Conservation (phyloP, 192 early-diverging fungal genomes). For the Glomus cerebriforme region DNA sequence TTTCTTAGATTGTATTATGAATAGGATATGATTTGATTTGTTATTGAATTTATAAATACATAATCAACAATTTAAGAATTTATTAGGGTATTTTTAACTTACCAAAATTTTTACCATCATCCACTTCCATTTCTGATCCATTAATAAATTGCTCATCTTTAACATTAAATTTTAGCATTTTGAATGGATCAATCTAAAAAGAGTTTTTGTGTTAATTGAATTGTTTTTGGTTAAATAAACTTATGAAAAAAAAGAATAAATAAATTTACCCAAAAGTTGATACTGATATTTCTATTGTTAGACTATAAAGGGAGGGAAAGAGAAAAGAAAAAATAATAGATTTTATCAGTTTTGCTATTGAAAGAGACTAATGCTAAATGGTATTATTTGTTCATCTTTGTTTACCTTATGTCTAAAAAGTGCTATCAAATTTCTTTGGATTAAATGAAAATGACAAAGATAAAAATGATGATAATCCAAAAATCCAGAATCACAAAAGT, state of each 20-base stretch:
- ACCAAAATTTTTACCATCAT: constrained; percentile 28
- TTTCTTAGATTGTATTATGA: too few relatives aligned
- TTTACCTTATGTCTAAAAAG: constrained; percentile 2
- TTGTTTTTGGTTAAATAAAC: constrained; percentile 10
- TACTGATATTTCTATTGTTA: constrained; percentile 9
- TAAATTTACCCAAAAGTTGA: constrained; percentile 26
- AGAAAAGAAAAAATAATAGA: neutral
- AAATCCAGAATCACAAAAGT: too few relatives aligned
- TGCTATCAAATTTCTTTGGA: neutral
- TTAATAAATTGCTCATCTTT: constrained; percentile 16
- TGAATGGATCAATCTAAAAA: constrained; percentile 28
- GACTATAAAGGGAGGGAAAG: neutral
- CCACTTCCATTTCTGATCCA: neutral
- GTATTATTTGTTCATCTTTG: neutral
- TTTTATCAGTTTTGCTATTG: neutral
- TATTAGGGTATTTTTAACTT: neutral
- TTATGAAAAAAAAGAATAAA: neutral
- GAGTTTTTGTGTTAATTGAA: neutral
- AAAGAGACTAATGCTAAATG: neutral
- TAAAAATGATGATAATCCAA: constrained; percentile 26
- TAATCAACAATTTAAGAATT: too few relatives aligned
- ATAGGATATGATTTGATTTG: too few relatives aligned
- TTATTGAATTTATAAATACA: too few relatives aligned
- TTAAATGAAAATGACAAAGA: constrained; percentile 2
- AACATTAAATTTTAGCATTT: constrained; percentile 20